Conservation (phyloP, 371 early-diverging fungal genomes). For the Mortierella sp. region DNA sequence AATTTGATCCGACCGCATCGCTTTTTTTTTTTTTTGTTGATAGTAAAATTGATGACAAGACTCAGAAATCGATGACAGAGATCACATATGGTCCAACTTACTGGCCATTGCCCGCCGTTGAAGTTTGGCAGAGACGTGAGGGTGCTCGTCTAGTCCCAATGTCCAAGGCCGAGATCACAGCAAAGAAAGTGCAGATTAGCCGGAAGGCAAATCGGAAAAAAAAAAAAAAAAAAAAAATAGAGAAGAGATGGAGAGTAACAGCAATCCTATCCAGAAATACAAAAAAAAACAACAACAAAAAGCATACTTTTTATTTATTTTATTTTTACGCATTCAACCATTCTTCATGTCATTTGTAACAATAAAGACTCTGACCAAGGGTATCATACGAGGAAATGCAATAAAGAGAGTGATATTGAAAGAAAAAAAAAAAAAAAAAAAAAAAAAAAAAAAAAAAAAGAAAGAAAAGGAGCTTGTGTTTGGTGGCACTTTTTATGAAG, state of each 20-base stretch:
- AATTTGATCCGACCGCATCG: not conserved
- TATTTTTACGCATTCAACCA: too few relatives aligned
- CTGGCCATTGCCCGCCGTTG: constrained; percentile 80
- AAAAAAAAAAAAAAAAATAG: too few relatives aligned
- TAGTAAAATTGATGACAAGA: constrained; percentile 70
- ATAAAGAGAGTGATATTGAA: not conserved
- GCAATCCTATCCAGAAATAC: too few relatives aligned
- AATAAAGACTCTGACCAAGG: too few relatives aligned
- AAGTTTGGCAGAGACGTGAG: constrained; percentile 71
- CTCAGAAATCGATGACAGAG: constrained; percentile 73
- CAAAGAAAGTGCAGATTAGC: constrained; percentile 52
- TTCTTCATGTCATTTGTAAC: too few relatives aligned
- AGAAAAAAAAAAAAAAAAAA: too few relatives aligned
- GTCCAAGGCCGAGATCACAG: constrained; percentile 42
- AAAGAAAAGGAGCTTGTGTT: too few relatives aligned
- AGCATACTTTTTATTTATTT: too few relatives aligned
- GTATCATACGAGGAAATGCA: not conserved
- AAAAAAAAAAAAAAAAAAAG: too few relatives aligned
- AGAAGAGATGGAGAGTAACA: too few relatives aligned
- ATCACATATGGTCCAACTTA: constrained; percentile 77
- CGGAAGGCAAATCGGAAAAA: constrained; percentile 47
- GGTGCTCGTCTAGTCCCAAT: constrained; percentile 74
- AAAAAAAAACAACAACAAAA: too few relatives aligned
- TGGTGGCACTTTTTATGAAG: not conserved
- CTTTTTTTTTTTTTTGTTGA: not conserved